Evolutionary conservation across 768 basidiomycete genomes (phyloP).

Genomic region (Thelephora aurantiotincta): DNA sequence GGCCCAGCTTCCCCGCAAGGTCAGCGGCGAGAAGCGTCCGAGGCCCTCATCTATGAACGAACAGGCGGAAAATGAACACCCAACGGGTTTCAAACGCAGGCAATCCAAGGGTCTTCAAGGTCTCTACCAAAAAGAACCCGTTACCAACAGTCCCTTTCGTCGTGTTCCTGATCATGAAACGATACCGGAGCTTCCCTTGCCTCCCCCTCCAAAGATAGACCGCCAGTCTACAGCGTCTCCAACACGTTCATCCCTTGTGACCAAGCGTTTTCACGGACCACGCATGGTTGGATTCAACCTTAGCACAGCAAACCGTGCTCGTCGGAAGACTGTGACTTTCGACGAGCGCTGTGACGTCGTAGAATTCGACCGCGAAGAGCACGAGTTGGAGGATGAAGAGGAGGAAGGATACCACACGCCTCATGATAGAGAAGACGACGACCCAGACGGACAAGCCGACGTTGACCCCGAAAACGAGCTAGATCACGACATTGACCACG

Average conservation of each 20-base stretch:
- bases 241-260: slow-evolving; percentile 53
- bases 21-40: slow-evolving; percentile 69
- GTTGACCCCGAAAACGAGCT: not conserved
- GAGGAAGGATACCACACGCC: slow-evolving; percentile 1
- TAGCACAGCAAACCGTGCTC: slow-evolving; percentile 25
- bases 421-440: slow-evolving; percentile 1
- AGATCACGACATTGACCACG: slow-evolving; percentile 7
- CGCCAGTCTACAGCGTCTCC: slow-evolving; percentile 28
- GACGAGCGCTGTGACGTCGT: slow-evolving; percentile 71
- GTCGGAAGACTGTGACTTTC: slow-evolving; percentile 67
- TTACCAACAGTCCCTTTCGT: slow-evolving; percentile 74
- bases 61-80: slow-evolving; percentile 59
- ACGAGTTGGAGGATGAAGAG: slow-evolving; percentile 20
- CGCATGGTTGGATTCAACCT: slow-evolving; percentile 29
- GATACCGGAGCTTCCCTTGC: slow-evolving; percentile 15
- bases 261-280: slow-evolving; percentile 64
- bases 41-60: slow-evolving; percentile 60
- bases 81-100: slow-evolving; percentile 55
- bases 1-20: slow-evolving; percentile 23
- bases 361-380: slow-evolving; percentile 60
- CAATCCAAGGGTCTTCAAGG: slow-evolving; percentile 66
- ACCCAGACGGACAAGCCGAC: slow-evolving; percentile 5
- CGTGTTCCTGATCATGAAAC: slow-evolving; percentile 11
- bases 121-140: slow-evolving; percentile 62
- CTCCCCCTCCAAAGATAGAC: slow-evolving; percentile 11